Percentiles rank a stretch among this genome's conserved stretches.
Evolutionary conservation across 2,329 filamentous ascomycete species (phyloP).

Genomic region (Colletotrichum tropicicola): DNA sequence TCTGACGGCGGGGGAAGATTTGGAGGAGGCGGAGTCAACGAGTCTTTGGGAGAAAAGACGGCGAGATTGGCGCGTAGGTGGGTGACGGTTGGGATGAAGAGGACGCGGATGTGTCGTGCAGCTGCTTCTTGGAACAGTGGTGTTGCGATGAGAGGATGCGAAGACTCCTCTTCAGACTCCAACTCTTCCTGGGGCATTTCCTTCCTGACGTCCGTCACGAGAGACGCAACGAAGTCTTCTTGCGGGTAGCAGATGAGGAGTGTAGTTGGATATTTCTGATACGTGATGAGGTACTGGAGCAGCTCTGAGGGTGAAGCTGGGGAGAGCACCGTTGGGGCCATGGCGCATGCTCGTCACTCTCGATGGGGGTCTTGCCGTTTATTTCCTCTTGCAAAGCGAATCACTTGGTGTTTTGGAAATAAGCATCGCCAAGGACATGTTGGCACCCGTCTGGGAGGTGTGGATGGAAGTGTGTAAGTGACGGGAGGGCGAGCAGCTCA

Average conservation of each 20-base stretch:
- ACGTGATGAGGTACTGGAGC: constrained; percentile 69
- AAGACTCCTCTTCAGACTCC: neutral
- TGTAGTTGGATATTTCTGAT: constrained; percentile 66
- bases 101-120: constrained; percentile 73
- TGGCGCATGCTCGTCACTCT: no score
- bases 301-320: constrained; percentile 68
- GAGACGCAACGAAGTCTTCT: constrained; percentile 69
- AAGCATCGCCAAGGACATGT: no score
- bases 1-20: constrained; percentile 20
- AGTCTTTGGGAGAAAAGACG: constrained; percentile 53
- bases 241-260: constrained; percentile 77
- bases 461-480: no score
- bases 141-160: constrained; percentile 62
- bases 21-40: constrained; percentile 48
- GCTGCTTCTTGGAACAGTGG: constrained; percentile 75
- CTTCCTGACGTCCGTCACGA: constrained; percentile 55
- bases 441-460: no score
- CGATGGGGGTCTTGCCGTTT: neutral
- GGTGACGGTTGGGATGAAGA: constrained; percentile 79
- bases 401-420: neutral
- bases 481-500: no score
- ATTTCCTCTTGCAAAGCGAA: neutral
- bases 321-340: constrained; percentile 54
- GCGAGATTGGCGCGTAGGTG: constrained; percentile 81
- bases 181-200: neutral